Conservation (phyloP, 305 asterid species). For the Fraxinus latifolia region DNA sequence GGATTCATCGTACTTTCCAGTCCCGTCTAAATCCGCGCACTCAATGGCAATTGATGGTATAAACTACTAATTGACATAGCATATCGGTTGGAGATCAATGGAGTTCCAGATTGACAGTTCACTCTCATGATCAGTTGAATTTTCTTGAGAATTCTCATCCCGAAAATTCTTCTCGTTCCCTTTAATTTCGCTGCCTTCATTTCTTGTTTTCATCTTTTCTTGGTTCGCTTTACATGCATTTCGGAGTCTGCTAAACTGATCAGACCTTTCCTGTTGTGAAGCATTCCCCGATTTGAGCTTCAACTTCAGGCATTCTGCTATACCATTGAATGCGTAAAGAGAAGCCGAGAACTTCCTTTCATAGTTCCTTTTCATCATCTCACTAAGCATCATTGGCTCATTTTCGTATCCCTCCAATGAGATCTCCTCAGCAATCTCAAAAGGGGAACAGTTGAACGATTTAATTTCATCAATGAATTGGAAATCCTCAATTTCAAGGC, state of each 20-base stretch:
- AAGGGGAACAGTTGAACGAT: slow-evolving; percentile 22
- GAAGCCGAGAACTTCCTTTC: slow-evolving; percentile 77
- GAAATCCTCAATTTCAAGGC: slow-evolving; percentile 26
- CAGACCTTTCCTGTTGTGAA: slow-evolving; percentile 37
- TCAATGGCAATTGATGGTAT: background rate
- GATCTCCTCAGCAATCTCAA: slow-evolving; percentile 48
- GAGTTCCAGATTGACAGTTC: slow-evolving; percentile 63
- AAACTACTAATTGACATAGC: slow-evolving; percentile 41
- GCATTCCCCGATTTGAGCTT: slow-evolving; percentile 34
- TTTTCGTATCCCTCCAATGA: slow-evolving; percentile 36
- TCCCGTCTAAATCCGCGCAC: background rate
- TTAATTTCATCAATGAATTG: slow-evolving; percentile 33
- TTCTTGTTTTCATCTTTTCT: slow-evolving; percentile 15
- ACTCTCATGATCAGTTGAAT: slow-evolving; percentile 27
- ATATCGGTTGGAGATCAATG: slow-evolving; percentile 62
- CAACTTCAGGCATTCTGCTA: slow-evolving; percentile 58
- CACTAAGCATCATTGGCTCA: slow-evolving; percentile 48
- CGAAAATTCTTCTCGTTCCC: slow-evolving; percentile 9
- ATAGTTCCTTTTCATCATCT: slow-evolving; percentile 56
- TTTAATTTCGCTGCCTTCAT: background rate
- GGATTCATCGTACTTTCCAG: background rate
- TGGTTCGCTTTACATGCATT: slow-evolving; percentile 45
- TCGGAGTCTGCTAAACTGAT: slow-evolving; percentile 42
- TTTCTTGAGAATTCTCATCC: background rate
- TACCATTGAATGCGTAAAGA: slow-evolving; percentile 68